phyloP scores from a whole-genome alignment of 1,284 basidiomycete species.

The Gomphus bonarii region DNA sequence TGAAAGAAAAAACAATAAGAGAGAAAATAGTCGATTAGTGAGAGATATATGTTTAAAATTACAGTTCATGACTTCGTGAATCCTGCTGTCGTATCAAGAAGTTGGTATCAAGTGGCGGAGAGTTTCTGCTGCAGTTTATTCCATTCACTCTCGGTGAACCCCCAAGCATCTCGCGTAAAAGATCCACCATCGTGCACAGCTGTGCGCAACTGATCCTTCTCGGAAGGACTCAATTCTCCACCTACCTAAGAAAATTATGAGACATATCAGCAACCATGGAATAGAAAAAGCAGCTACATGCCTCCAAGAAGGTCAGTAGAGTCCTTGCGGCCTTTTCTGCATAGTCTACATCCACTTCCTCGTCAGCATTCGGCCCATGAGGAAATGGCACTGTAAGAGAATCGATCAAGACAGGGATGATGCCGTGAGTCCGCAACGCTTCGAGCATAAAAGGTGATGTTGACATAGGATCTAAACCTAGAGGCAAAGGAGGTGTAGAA shows the following conservation, averaged over 20 bases:
- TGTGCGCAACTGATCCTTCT: background rate
- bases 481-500: constrained; percentile 18
- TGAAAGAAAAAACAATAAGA: too few species aligned
- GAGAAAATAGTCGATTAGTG: too few species aligned
- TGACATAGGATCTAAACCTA: constrained; percentile 2
- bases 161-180: background rate
- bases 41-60: too few species aligned
- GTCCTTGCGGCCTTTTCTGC: constrained; percentile 72
- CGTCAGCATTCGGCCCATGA: constrained; percentile 60
- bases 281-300: background rate
- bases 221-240: background rate
- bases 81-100: too few species aligned
- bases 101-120: background rate
- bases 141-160: background rate
- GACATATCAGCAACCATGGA: background rate
- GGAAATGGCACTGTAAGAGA: constrained; percentile 45
- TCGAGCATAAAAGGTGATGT: constrained; percentile 19
- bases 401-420: constrained; percentile 32
- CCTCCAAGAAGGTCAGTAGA: constrained; percentile 22
- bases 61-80: too few species aligned
- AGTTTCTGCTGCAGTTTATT: background rate
- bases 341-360: constrained; percentile 63
- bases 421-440: constrained; percentile 37
- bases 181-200: background rate
- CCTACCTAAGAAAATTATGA: background rate